Percentiles rank a stretch among this genome's conserved stretches.
Evolutionary conservation across 768 basidiomycete genomes (phyloP).

Genomic region (Kwoniella heveanensis): DNA sequence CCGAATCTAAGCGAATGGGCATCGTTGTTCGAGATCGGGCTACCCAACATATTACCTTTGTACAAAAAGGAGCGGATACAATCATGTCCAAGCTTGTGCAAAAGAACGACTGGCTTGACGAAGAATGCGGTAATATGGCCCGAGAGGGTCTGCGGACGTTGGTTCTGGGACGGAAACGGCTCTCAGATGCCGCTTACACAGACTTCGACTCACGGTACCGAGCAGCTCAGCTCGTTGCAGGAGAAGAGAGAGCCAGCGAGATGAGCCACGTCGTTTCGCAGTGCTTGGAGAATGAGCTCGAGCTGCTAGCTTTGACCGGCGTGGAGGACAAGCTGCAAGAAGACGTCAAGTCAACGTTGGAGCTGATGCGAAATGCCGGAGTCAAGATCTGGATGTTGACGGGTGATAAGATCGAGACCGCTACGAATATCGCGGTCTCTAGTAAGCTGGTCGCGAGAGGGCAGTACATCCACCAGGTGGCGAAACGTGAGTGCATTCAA

Average conservation of each 20-base stretch:
- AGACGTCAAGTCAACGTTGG: constrained; percentile 90
- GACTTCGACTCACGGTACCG: constrained; percentile 74
- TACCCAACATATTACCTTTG: constrained; percentile 77
- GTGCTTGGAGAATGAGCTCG: constrained; percentile 82
- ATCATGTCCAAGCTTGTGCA: constrained; percentile 95
- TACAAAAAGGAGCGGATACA: constrained; percentile 98
- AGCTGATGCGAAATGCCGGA: constrained; percentile 89
- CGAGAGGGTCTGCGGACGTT: constrained; percentile 91
- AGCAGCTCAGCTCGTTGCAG: constrained; percentile 74
- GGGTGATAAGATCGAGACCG: constrained; percentile 98
- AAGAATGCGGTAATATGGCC: constrained; percentile 98
- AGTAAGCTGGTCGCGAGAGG: constrained; percentile 93
- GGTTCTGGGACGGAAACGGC: constrained; percentile 80
- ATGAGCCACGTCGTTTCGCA: constrained; percentile 74
- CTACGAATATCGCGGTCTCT: constrained; percentile 95
- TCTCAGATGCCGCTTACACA: constrained; percentile 69
- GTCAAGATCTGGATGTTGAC: constrained; percentile 99
- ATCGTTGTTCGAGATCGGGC: constrained; percentile 83
- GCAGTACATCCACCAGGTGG: constrained; percentile 95
- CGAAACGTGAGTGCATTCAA: constrained; percentile 67
- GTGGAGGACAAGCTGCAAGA: constrained; percentile 99
- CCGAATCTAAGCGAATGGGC: constrained; percentile 98
- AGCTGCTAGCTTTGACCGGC: constrained; percentile 91
- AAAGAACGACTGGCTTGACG: constrained; percentile 97
- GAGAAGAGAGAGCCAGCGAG: constrained; percentile 74